Evolutionary conservation across 2,329 filamentous ascomycete species (phyloP).

Genomic region (Talaromyces sp.): DNA sequence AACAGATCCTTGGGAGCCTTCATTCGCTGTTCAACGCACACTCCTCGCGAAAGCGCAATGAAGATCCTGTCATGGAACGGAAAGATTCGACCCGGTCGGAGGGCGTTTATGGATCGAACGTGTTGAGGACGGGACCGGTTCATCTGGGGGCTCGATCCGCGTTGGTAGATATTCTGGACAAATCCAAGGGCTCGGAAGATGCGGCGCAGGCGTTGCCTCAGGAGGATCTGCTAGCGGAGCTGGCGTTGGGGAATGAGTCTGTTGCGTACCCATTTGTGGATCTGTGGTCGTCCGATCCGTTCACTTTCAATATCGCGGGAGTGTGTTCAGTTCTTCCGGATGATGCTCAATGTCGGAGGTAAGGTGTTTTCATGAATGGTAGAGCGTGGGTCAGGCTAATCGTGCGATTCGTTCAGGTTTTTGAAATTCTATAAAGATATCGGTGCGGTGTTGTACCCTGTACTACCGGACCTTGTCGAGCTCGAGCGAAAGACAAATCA

Average conservation of each 20-base stretch:
- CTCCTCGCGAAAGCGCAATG: constrained; percentile 22
- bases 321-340: constrained; percentile 59
- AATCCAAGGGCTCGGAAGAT: constrained; percentile 44
- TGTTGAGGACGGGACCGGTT: constrained; percentile 54
- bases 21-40: constrained; percentile 34
- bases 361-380: constrained; percentile 6
- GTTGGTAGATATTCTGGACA: constrained; percentile 58
- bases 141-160: constrained; percentile 62
- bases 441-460: constrained; percentile 60
- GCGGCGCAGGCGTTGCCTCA: constrained; percentile 56
- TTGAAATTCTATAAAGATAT: constrained; percentile 59
- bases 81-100: constrained; percentile 26
- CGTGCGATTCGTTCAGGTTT: constrained; percentile 41
- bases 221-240: constrained; percentile 61
- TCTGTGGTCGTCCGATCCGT: constrained; percentile 63
- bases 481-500: constrained; percentile 55
- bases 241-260: constrained; percentile 63
- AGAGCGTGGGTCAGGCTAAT: constrained; percentile 10
- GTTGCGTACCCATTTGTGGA: constrained; percentile 65
- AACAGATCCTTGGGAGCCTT: constrained; percentile 37
- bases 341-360: constrained; percentile 53
- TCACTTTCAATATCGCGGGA: constrained; percentile 56
- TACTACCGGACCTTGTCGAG: constrained; percentile 54
- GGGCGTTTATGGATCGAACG: constrained; percentile 34
- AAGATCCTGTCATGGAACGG: constrained; percentile 14